Percentiles rank a stretch among this genome's conserved stretches.
These are phyloP conservation scores for Tagetes patula DNA, from an alignment of 129 eudicot genomes.

Conservation along the genomic window DNA sequence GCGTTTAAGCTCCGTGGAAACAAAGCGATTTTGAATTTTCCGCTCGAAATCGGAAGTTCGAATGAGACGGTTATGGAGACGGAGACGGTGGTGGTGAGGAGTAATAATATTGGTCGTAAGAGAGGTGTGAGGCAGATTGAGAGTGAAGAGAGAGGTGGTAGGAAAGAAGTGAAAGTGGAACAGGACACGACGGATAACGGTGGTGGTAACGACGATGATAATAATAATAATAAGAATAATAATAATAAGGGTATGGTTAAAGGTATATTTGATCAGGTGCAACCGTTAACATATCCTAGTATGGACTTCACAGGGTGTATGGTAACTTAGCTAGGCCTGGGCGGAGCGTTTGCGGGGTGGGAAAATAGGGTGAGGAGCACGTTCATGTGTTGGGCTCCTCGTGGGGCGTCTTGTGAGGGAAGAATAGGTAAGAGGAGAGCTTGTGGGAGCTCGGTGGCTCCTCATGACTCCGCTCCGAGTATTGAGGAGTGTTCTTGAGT, in stretches of 20 bases:
- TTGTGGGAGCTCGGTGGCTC: no score
- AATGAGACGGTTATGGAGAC: conserved; percentile 22
- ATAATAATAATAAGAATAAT: background rate
- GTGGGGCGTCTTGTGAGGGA: no score
- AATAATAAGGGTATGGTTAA: background rate
- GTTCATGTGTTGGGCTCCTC: no score
- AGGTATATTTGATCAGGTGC: conserved; percentile 16
- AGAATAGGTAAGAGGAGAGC: no score
- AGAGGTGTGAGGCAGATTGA: conserved; percentile 30
- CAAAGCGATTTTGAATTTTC: conserved; percentile 59
- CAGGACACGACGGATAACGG: conserved; percentile 15
- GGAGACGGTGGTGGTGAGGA: conserved; percentile 17
- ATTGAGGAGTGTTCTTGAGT: no score
- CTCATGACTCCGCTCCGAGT: no score
- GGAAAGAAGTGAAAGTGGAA: conserved; percentile 31
- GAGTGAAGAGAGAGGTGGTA: conserved; percentile 18
- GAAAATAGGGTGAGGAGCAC: background rate
- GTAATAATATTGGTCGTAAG: conserved; percentile 22
- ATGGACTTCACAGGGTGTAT: conserved; percentile 29
- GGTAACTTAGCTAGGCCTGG: conserved; percentile 25
- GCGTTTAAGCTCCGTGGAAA: conserved; percentile 62
- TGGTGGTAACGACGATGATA: background rate
- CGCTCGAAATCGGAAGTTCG: conserved; percentile 39
- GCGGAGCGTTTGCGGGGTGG: conserved; percentile 8
- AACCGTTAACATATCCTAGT: conserved; percentile 21